phyloP scores from a whole-genome alignment of 306 rosid genomes.

The Sechiopsis laciniata region DNA sequence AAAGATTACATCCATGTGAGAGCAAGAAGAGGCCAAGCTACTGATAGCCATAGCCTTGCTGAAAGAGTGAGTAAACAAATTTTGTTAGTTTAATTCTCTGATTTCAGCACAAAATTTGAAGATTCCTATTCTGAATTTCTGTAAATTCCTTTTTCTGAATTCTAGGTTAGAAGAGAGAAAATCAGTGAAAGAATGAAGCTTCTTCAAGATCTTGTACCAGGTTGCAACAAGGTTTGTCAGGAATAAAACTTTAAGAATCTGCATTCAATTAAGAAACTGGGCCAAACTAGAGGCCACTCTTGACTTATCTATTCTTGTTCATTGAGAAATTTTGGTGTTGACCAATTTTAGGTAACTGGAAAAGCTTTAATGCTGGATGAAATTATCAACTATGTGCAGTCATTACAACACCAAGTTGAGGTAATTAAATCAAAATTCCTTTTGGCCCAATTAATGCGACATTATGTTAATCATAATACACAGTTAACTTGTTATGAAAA shows the following conservation, averaged over 20 bases:
- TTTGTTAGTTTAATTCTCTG: not conserved
- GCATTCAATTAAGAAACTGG: slow-evolving; percentile 6
- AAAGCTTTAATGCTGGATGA: slow-evolving; percentile 98
- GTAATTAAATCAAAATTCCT: slow-evolving; percentile 34
- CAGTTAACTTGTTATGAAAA: too few species aligned
- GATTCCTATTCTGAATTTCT: not conserved
- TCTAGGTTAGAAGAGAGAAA: slow-evolving; percentile 87
- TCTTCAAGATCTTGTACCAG: slow-evolving; percentile 95
- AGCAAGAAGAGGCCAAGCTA: slow-evolving; percentile 98
- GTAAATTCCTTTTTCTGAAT: slow-evolving; percentile 10
- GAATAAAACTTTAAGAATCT: not conserved
- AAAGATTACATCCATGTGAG: slow-evolving; percentile 95
- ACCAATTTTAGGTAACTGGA: slow-evolving; percentile 66
- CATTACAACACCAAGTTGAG: slow-evolving; percentile 96
- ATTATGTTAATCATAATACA: too few species aligned
- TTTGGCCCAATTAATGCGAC: not conserved
- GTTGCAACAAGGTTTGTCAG: slow-evolving; percentile 76
- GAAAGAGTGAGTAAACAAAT: slow-evolving; percentile 64
- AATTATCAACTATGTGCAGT: slow-evolving; percentile 95
- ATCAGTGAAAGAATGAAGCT: slow-evolving; percentile 96
- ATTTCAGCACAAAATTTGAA: not conserved
- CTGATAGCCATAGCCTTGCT: slow-evolving; percentile 96
- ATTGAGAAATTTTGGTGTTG: not conserved
- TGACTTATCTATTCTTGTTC: too few species aligned
- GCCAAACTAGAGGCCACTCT: not conserved